Evolutionary conservation across 805 yeast genomes (phyloP), one percentile per base, ranked within the genome.

Genomic region (Lachancea fermentati): DNA sequence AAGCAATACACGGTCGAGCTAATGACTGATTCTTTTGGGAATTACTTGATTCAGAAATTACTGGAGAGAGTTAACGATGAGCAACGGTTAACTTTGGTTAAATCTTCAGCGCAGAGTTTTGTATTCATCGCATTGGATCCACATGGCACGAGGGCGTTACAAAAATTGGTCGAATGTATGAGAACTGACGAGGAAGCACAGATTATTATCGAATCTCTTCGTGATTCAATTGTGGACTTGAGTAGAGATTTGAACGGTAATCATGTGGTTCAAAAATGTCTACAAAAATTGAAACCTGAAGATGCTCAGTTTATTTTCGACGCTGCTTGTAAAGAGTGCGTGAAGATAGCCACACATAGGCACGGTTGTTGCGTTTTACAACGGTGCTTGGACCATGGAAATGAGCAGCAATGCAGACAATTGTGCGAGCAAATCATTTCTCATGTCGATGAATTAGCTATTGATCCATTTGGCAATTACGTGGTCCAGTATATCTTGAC

Each of bases 321-420:
- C 56, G 83, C 95, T 13, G 93, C 93, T 3, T 71, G 81, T 44
- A 64, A 63, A 11, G 73, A 87, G 48, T 82, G 93, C 47, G 72
- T 79, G 29, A 82, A 79, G 43, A 86, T 93, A 42, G 95, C 96
- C 4, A 87, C 94, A 34, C 97, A 93, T 57, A 77, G 96, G 56
- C 97, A 93, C 58, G 98, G 97, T 5, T 93, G 98, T 67, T 91
- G 97, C 64, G 97, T 91, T 18, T 70, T 91, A 43, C 98, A 91
- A 66, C 76, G 97, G 53, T 89, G 97, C 62, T 73, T 93, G 52
- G 97, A 93, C 62, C 85, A 83, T 62, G 97, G 97, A 3, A 75
- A 79, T 16, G 65, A 66, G 3, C 70, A 65, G 30, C 97, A 93
- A 63, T 74, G 87, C 42, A 69, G 71, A 47, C 78, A 75, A 44